phyloP scores from a whole-genome alignment of 768 basidiomycete genomes.

The Amanita rimosa region DNA sequence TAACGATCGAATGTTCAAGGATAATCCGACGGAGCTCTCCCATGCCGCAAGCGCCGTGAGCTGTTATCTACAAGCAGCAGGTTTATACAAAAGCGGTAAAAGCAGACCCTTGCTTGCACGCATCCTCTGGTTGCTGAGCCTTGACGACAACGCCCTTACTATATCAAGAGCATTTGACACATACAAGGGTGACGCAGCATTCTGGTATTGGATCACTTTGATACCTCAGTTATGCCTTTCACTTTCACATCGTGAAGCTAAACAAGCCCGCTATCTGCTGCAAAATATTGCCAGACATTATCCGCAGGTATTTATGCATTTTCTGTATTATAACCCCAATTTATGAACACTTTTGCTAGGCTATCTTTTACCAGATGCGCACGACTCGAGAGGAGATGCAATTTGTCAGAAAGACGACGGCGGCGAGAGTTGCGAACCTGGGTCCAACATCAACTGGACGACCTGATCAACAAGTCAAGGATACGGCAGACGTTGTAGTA shows the following conservation, averaged over 20 bases:
- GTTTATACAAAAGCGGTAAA: constrained; percentile 89
- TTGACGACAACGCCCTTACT: constrained; percentile 69
- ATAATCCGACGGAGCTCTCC: constrained; percentile 58
- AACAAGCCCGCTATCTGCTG: constrained; percentile 83
- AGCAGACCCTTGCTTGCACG: constrained; percentile 85
- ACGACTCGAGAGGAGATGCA: constrained; percentile 45
- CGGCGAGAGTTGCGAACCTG: constrained; percentile 21
- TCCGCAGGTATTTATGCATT: constrained; percentile 64
- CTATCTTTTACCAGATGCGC: constrained; percentile 89
- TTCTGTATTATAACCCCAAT: neutral
- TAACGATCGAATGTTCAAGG: constrained; percentile 90
- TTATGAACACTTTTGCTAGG: constrained; percentile 33
- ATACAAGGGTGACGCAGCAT: constrained; percentile 92
- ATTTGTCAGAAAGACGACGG: constrained; percentile 26
- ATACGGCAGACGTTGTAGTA: constrained; percentile 14
- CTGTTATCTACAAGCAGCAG: constrained; percentile 96
- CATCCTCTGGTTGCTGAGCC: constrained; percentile 91
- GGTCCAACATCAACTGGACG: constrained; percentile 20
- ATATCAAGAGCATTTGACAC: constrained; percentile 82
- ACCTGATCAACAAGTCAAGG: constrained; percentile 16
- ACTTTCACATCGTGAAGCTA: constrained; percentile 83
- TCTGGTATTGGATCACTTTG: constrained; percentile 98
- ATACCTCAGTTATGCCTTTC: constrained; percentile 91
- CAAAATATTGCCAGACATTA: constrained; percentile 83
- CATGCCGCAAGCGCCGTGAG: constrained; percentile 88